Evolutionary conservation across 768 basidiomycete genomes (phyloP).

Genomic region (Leccinellum luteum): DNA sequence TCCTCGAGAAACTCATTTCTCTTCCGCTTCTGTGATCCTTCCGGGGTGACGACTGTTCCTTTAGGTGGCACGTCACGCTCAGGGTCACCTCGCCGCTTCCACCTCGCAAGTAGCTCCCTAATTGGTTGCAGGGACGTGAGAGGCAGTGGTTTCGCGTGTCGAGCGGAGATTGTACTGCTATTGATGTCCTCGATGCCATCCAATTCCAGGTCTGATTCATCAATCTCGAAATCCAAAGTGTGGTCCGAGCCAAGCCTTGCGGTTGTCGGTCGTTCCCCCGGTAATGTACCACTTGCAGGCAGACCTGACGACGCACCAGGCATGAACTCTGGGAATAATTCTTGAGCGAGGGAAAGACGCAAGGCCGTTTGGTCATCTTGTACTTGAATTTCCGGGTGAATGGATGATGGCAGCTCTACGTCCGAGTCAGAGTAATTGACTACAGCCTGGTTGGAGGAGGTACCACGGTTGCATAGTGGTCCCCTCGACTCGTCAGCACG

Average conservation of each 20-base stretch:
- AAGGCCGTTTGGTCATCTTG: background rate
- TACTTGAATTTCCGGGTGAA: conserved; percentile 1
- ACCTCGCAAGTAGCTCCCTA: conserved; percentile 8
- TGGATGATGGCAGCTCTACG: conserved; percentile 8
- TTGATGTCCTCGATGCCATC: background rate
- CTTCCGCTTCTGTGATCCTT: conserved; percentile 6
- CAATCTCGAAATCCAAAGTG: conserved; percentile 9
- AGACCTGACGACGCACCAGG: background rate
- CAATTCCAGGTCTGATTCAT: background rate
- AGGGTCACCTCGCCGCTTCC: conserved; percentile 7
- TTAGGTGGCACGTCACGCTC: background rate
- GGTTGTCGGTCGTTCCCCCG: background rate
- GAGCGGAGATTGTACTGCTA: background rate
- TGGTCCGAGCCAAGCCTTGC: background rate
- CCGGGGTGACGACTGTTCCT: conserved; percentile 1
- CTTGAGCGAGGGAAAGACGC: conserved; percentile 1
- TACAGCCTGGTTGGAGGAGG: conserved; percentile 1
- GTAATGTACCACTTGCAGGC: background rate
- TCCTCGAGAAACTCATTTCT: conserved; percentile 6
- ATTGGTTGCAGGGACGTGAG: conserved; percentile 12
- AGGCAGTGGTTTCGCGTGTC: background rate
- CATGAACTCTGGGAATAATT: background rate
- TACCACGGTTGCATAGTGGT: background rate
- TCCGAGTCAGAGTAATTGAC: conserved; percentile 9
- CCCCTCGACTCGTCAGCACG: background rate